These are phyloP conservation scores for Pseudozyma sp. DNA, from an alignment of 1,284 basidiomycete species.

Conservation along the genomic window DNA sequence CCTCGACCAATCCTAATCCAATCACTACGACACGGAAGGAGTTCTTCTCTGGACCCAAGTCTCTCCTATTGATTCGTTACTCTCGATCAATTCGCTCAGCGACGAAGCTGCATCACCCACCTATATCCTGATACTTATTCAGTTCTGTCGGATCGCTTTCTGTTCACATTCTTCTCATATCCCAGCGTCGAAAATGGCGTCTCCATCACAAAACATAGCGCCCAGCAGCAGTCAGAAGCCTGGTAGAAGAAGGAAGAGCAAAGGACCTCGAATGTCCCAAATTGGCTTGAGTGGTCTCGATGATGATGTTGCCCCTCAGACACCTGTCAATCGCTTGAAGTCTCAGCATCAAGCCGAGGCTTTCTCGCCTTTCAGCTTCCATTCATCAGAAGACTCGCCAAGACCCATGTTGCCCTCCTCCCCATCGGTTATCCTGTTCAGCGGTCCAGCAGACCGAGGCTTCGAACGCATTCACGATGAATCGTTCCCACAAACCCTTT, in stretches of 20 bases:
- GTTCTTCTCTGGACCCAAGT: no score
- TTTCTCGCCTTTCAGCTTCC: conserved; percentile 29
- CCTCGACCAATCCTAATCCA: no score
- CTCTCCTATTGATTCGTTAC: no score
- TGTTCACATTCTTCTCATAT: neutral
- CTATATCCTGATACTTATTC: no score
- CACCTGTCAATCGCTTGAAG: conserved; percentile 22
- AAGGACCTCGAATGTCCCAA: conserved; percentile 1
- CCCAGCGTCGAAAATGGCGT: neutral
- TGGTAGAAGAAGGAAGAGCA: neutral
- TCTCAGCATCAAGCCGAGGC: conserved; percentile 8
- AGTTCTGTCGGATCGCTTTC: neutral
- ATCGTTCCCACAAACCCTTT: conserved; percentile 25
- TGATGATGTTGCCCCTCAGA: conserved; percentile 11
- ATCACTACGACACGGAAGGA: no score
- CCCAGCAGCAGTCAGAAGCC: neutral
- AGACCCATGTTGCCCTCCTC: conserved; percentile 15
- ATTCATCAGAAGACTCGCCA: conserved; percentile 24
- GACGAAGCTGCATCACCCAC: no score
- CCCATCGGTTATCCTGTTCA: conserved; percentile 39
- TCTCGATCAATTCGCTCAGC: no score
- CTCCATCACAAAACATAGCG: neutral
- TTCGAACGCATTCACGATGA: conserved; percentile 47
- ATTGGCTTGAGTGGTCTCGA: neutral
- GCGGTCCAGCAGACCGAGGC: conserved; percentile 28